Conservation (phyloP, 2,329 filamentous ascomycete genomes). For the Botrytis cinerea region DNA sequence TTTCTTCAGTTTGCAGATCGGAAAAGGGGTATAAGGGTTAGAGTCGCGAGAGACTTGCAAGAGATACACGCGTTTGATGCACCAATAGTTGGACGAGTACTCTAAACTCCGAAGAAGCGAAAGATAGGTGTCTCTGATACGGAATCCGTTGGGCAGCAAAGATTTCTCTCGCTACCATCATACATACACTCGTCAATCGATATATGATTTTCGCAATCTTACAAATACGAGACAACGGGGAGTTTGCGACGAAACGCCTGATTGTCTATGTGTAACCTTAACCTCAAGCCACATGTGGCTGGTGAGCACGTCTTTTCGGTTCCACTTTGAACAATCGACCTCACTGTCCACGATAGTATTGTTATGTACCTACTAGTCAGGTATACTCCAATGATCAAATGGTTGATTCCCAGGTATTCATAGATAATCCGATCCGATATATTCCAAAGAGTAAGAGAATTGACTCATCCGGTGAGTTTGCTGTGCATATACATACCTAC, state of each 20-base stretch:
- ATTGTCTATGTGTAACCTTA: neutral
- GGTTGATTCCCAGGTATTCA: neutral
- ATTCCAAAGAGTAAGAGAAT: neutral
- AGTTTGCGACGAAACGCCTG: neutral
- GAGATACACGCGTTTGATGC: neutral
- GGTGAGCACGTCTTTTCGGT: conserved; percentile 8
- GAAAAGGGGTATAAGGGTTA: neutral
- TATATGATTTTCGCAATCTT: neutral
- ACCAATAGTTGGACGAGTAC: neutral
- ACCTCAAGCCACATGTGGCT: conserved; percentile 12
- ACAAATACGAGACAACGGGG: neutral
- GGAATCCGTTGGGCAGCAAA: neutral
- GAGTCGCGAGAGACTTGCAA: neutral
- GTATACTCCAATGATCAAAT: neutral
- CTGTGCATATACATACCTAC: neutral
- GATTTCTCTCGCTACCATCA: neutral
- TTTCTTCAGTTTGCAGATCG: neutral
- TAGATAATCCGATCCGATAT: neutral
- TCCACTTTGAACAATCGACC: conserved; percentile 3
- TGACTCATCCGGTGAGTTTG: neutral
- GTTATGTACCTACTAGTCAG: neutral
- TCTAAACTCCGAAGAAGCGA: neutral
- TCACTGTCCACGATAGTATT: neutral
- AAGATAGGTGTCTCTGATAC: neutral
- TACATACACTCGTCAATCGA: too few relatives aligned